Percentiles rank a stretch among this genome's conserved stretches.
Conservation (phyloP, 2,329 filamentous ascomycete genomes). For the Ophiostoma australiae region DNA sequence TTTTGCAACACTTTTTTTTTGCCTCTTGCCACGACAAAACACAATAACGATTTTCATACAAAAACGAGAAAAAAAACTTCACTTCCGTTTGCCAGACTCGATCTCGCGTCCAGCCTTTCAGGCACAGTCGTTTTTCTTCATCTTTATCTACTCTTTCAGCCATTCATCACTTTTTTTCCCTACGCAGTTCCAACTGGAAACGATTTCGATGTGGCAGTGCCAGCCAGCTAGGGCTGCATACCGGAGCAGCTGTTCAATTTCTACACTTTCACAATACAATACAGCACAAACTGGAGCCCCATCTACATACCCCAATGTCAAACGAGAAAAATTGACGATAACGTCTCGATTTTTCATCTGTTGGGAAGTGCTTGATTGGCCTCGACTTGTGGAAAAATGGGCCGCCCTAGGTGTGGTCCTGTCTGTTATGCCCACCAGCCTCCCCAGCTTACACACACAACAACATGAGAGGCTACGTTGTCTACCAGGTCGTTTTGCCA, state of each 20-base stretch:
- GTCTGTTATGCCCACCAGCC: not conserved
- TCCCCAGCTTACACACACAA: not conserved
- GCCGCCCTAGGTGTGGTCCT: not conserved
- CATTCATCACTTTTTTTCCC: not conserved
- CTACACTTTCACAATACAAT: not conserved
- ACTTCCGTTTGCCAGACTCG: conserved; percentile 11
- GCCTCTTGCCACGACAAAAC: conserved; percentile 18
- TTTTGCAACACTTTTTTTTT: not conserved
- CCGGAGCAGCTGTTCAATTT: not conserved
- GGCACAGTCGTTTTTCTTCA: conserved; percentile 10
- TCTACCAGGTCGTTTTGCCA: not conserved
- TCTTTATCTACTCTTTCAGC: not conserved
- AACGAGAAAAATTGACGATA: not conserved
- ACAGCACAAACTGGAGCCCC: not conserved
- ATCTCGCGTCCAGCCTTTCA: conserved; percentile 9
- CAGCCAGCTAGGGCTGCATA: not conserved
- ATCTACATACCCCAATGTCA: not conserved
- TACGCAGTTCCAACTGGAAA: not conserved
- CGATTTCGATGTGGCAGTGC: not conserved
- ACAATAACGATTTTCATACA: conserved; percentile 21
- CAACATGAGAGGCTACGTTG: not conserved
- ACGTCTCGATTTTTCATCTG: not conserved
- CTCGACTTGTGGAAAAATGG: not conserved
- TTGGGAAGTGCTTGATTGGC: not conserved
- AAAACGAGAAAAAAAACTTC: conserved; percentile 19